These are phyloP conservation scores for Hawksworthiomyces lignivorus DNA, from an alignment of 2,329 filamentous ascomycete genomes.

Conservation along the genomic window DNA sequence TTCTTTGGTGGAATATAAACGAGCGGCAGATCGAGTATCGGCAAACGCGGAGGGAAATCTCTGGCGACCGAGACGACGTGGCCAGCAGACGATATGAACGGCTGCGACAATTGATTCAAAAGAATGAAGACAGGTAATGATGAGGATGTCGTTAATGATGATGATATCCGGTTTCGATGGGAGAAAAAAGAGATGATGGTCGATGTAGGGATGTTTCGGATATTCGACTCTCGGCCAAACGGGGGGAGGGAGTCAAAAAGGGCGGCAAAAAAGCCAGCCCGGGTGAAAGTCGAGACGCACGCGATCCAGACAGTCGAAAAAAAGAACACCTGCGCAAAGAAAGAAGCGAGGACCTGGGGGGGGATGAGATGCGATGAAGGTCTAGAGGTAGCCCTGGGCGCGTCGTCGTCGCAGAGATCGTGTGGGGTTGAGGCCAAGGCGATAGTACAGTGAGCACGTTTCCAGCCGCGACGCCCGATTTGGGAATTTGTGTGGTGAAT, in stretches of 20 bases:
- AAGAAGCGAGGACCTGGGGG: constrained; percentile 5
- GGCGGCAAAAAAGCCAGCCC: background rate
- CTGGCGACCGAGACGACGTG: too few relatives aligned
- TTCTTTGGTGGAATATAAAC: too few relatives aligned
- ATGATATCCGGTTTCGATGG: too few relatives aligned
- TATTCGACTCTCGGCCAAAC: background rate
- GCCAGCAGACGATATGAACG: too few relatives aligned
- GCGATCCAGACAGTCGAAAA: background rate
- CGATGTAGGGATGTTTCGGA: too few relatives aligned
- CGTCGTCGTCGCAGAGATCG: constrained; percentile 9
- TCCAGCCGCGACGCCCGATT: constrained; percentile 4
- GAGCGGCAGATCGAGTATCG: too few relatives aligned
- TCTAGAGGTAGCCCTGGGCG: constrained; percentile 11
- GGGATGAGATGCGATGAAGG: constrained; percentile 8
- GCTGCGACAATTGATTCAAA: too few relatives aligned
- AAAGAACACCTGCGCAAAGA: background rate
- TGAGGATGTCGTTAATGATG: too few relatives aligned
- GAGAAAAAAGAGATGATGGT: too few relatives aligned
- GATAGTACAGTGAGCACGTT: constrained; percentile 2
- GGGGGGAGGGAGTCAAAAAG: background rate
- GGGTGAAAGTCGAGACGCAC: background rate
- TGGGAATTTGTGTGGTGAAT: too few relatives aligned
- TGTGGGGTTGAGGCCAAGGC: constrained; percentile 10
- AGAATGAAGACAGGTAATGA: too few relatives aligned
- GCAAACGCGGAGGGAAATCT: too few relatives aligned